Conservation (phyloP, 371 early-diverging fungal species). For the Apophysomyces trapeziformis region DNA sequence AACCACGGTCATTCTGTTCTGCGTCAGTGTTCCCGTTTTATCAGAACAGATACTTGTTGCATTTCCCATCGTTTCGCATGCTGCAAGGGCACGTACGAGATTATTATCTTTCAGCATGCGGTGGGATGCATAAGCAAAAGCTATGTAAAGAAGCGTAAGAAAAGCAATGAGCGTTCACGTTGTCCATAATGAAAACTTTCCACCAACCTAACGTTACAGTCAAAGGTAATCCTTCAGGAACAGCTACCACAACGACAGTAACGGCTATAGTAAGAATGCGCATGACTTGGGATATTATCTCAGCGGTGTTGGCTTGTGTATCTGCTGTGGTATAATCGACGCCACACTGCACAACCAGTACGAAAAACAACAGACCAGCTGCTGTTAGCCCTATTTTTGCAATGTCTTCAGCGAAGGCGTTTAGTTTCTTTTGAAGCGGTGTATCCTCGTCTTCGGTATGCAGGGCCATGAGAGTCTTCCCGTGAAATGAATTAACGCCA, state of each 20-base stretch:
- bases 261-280: constrained; percentile 71
- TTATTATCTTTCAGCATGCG: constrained; percentile 91
- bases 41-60: constrained; percentile 93
- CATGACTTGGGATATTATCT: constrained; percentile 53
- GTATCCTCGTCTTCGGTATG: constrained; percentile 63
- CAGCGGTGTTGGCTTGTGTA: constrained; percentile 26
- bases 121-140: constrained; percentile 80
- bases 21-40: constrained; percentile 91
- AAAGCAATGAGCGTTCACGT: not conserved
- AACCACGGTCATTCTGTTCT: constrained; percentile 90
- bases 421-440: constrained; percentile 73
- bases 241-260: constrained; percentile 79
- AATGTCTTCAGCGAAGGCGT: constrained; percentile 70
- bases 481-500: constrained; percentile 75
- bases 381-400: constrained; percentile 72
- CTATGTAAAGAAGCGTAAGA: constrained; percentile 37
- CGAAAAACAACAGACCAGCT: constrained; percentile 69
- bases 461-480: constrained; percentile 78
- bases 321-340: constrained; percentile 24
- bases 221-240: constrained; percentile 83
- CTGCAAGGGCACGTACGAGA: constrained; percentile 83
- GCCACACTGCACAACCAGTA: constrained; percentile 67
- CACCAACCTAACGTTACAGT: constrained; percentile 71
- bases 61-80: constrained; percentile 95
- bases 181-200: not conserved